Percentiles rank a stretch among this genome's conserved stretches.
Conservation (phyloP, 2,329 filamentous ascomycete genomes). For the Aspergillus sp. region DNA sequence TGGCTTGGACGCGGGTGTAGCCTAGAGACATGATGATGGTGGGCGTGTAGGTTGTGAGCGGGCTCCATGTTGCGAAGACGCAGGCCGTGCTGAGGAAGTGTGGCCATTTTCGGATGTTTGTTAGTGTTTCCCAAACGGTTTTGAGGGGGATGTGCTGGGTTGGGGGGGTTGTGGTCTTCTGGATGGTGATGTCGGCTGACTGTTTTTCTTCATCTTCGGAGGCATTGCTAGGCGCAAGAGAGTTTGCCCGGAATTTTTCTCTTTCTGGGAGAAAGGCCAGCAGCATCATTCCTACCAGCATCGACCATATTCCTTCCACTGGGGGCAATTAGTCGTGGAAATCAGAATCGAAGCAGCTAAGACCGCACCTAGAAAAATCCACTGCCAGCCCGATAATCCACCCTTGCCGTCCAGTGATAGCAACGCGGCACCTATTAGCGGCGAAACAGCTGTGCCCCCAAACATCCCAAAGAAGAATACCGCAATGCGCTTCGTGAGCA, state of each 20-base stretch:
- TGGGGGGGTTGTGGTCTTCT: not conserved
- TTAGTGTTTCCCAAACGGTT: conserved; percentile 40
- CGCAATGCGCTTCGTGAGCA: conserved; percentile 43
- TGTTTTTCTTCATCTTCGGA: not conserved
- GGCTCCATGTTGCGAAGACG: conserved; percentile 49
- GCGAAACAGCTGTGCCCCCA: conserved; percentile 44
- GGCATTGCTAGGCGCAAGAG: not conserved
- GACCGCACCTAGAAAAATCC: conserved; percentile 42
- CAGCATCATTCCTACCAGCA: conserved; percentile 34
- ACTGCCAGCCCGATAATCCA: conserved; percentile 45
- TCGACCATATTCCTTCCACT: conserved; percentile 44
- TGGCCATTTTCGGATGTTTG: conserved; percentile 43
- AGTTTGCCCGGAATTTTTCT: conserved; percentile 26
- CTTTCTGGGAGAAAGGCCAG: conserved; percentile 30
- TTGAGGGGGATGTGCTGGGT: conserved; percentile 32
- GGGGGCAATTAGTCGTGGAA: not conserved
- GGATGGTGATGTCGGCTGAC: not conserved
- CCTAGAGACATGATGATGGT: conserved; percentile 34
- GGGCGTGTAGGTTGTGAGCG: conserved; percentile 48
- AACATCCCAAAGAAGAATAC: conserved; percentile 52
- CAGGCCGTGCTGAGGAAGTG: conserved; percentile 46
- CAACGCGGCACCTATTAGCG: conserved; percentile 44
- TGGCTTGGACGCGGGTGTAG: conserved; percentile 42
- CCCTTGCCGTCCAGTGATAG: conserved; percentile 38
- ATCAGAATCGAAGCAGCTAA: not conserved